phyloP scores from a whole-genome alignment of 2,329 filamentous ascomycete genomes.

The Penicillium nordicum region DNA sequence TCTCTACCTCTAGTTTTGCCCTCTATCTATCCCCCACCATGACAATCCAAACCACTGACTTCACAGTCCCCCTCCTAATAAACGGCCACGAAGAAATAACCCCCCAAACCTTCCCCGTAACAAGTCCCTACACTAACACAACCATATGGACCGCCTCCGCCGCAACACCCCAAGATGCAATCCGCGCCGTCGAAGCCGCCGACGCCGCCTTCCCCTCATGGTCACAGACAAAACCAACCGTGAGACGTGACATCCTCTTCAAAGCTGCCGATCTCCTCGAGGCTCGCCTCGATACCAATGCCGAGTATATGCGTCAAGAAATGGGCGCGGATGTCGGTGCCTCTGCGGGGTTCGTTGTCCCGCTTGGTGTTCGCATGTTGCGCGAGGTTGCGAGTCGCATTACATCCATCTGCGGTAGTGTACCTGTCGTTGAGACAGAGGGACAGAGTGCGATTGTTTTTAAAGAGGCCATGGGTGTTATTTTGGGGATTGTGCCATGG shows the following conservation, averaged over 20 bases:
- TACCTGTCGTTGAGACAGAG: slow-evolving; percentile 49
- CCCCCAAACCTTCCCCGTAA: slow-evolving; percentile 43
- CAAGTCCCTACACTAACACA: slow-evolving; percentile 53
- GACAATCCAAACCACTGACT: neutral
- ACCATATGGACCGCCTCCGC: slow-evolving; percentile 54
- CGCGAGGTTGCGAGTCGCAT: slow-evolving; percentile 51
- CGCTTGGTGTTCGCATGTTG: slow-evolving; percentile 39
- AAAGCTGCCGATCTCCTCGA: slow-evolving; percentile 61
- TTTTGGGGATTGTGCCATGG: slow-evolving; percentile 77
- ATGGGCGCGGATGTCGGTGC: slow-evolving; percentile 47
- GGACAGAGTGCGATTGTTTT: slow-evolving; percentile 61
- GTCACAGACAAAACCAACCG: slow-evolving; percentile 58
- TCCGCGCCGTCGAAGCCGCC: slow-evolving; percentile 55
- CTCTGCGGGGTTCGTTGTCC: slow-evolving; percentile 31
- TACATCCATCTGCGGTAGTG: slow-evolving; percentile 45
- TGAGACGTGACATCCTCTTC: slow-evolving; percentile 66
- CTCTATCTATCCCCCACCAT: neutral
- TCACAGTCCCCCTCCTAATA: slow-evolving; percentile 38
- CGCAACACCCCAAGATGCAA: slow-evolving; percentile 44
- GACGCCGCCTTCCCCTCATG: slow-evolving; percentile 63
- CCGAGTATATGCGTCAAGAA: slow-evolving; percentile 55
- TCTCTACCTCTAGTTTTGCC: too few relatives aligned
- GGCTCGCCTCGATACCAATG: slow-evolving; percentile 50
- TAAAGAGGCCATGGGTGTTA: slow-evolving; percentile 73
- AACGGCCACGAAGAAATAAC: slow-evolving; percentile 35